phyloP scores from a whole-genome alignment of 257 asterid genomes.

The Primulina tabacum region DNA sequence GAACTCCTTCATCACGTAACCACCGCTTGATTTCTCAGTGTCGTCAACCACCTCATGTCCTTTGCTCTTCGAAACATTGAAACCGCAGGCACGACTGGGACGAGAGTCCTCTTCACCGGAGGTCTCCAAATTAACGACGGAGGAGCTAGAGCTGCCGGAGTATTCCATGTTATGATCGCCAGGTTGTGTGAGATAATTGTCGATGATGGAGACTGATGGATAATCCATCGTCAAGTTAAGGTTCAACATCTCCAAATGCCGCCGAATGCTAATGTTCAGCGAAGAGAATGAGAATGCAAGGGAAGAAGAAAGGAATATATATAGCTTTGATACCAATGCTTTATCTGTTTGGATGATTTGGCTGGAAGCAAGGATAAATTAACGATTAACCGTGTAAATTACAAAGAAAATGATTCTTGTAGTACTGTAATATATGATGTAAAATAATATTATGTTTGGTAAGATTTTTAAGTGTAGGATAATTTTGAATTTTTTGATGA shows the following conservation, averaged over 20 bases:
- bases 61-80: constrained; percentile 55
- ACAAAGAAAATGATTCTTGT: no score
- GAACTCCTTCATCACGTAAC: constrained; percentile 57
- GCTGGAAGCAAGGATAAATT: no score
- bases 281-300: constrained; percentile 4
- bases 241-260: constrained; percentile 46
- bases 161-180: constrained; percentile 51
- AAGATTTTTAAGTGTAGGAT: no score
- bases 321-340: no score
- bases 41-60: constrained; percentile 36
- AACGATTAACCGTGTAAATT: no score
- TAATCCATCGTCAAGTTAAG: constrained; percentile 48
- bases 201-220: constrained; percentile 26
- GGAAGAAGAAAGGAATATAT: constrained; percentile 43
- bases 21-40: constrained; percentile 39
- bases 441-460: no score
- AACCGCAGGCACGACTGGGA: constrained; percentile 42
- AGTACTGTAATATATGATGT: no score
- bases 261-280: constrained; percentile 24
- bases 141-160: constrained; percentile 83
- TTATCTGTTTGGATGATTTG: no score
- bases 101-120: constrained; percentile 70
- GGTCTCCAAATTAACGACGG: constrained; percentile 59
- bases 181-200: constrained; percentile 35
- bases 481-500: no score